Conservation (phyloP, 768 basidiomycete species). For the Podaxis sp. region DNA sequence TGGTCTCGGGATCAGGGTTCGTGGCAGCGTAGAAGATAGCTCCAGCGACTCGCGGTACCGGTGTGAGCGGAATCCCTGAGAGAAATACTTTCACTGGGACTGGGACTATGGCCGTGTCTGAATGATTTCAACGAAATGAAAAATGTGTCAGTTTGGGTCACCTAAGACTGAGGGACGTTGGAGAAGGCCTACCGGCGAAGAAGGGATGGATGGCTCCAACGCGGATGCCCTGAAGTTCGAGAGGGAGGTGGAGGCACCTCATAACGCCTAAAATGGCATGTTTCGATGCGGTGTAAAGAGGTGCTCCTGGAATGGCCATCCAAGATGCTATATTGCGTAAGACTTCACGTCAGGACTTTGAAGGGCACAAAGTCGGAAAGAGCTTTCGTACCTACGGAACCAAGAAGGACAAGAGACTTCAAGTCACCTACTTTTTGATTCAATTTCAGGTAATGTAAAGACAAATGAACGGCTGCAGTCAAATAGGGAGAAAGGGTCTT, state of each 20-base stretch:
- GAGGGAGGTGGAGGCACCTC: constrained; percentile 42
- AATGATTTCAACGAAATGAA: background rate
- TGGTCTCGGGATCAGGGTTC: constrained; percentile 42
- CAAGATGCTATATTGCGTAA: constrained; percentile 43
- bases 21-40: constrained; percentile 54
- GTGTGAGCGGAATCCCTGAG: constrained; percentile 49
- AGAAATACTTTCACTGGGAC: constrained; percentile 39
- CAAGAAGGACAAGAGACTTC: constrained; percentile 52
- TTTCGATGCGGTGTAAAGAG: constrained; percentile 52
- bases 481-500: background rate
- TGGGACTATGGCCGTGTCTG: constrained; percentile 50
- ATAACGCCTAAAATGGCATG: constrained; percentile 55
- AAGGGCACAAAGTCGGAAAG: background rate
- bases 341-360: background rate
- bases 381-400: constrained; percentile 47
- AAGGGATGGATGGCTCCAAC: constrained; percentile 51
- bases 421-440: constrained; percentile 36
- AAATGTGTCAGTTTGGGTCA: background rate
- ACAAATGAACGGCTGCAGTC: constrained; percentile 46
- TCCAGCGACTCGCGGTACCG: constrained; percentile 47
- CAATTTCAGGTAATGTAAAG: constrained; percentile 47
- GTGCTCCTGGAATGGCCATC: constrained; percentile 40
- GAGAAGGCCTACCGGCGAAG: constrained; percentile 43
- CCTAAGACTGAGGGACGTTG: background rate
- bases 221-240: constrained; percentile 38